A percentile compares a stretch with the other conserved stretches of the same genome.
Evolutionary conservation across 805 yeast genomes (phyloP).

Genomic region (Candida adriatica): DNA sequence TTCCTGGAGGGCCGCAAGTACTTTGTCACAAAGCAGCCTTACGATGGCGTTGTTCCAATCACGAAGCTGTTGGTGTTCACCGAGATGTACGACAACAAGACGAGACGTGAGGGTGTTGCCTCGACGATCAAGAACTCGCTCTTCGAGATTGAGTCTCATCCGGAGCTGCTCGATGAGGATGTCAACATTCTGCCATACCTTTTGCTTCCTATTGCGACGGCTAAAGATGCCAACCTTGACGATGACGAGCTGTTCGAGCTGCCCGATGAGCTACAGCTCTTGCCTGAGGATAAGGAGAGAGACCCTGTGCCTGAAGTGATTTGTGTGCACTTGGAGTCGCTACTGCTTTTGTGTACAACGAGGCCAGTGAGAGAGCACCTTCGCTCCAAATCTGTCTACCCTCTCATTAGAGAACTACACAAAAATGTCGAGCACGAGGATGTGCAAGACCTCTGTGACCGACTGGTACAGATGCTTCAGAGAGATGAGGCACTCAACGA

Average conservation of each 20-base stretch:
- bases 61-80: slow-evolving; percentile 81
- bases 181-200: slow-evolving; percentile 78
- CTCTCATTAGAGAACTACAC: slow-evolving; percentile 81
- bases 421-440: slow-evolving; percentile 42
- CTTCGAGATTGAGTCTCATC: slow-evolving; percentile 71
- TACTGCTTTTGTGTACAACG: slow-evolving; percentile 75
- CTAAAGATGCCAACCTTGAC: slow-evolving; percentile 60
- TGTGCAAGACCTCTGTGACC: slow-evolving; percentile 67
- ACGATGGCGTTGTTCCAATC: slow-evolving; percentile 72
- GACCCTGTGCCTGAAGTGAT: slow-evolving; percentile 66
- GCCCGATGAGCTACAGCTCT: slow-evolving; percentile 81
- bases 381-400: slow-evolving; percentile 79
- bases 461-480: slow-evolving; percentile 85
- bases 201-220: slow-evolving; percentile 72
- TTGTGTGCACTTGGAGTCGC: slow-evolving; percentile 69
- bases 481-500: slow-evolving; percentile 66
- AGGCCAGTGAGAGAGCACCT: slow-evolving; percentile 64
- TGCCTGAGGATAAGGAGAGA: slow-evolving; percentile 67
- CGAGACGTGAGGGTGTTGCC: slow-evolving; percentile 88
- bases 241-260: slow-evolving; percentile 82
- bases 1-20: slow-evolving; percentile 68
- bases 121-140: slow-evolving; percentile 86
- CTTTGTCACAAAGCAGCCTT: slow-evolving; percentile 63
- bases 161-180: slow-evolving; percentile 46
- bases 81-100: slow-evolving; percentile 66